Base-by-base conservation (phyloP, 345 rosid genomes). In the Stellera chamaejasme region DNA sequence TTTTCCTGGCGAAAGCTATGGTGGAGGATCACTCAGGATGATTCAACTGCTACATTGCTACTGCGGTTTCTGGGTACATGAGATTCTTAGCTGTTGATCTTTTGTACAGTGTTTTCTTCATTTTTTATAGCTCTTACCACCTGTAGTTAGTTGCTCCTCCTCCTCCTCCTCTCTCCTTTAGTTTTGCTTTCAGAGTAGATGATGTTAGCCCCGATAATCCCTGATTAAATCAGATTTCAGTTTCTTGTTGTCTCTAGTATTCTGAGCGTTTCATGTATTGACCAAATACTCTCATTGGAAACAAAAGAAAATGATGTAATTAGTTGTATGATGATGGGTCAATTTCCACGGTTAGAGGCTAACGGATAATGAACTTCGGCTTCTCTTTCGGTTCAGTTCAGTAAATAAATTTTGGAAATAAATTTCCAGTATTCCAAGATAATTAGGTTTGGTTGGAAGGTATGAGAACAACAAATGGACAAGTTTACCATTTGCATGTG, bases 251-350 rank as follows among this genome's bases (percentile, higher is more conserved):
- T 48, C 59, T 70, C 58, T 59, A 55, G 43, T 13, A 26, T 27
- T 49, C 55, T 58, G 67, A 65, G 61, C 66, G 52, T 57, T 71
- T 71, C 59, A 61, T 71, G 74, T 69, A 67, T 65, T 69, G 60
- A 67, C 47, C 55, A 60, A 45, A 69, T 61, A 51, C 25, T 52
- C 56, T 50, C 48, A 52, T 67, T 61, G 56, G 61, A 65, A 73
- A 65, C 49, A 69, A 50, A 58, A 58, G 39, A 48, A 59, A 48
- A 57, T 66, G 27, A 60, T 83, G 87, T 77, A 83, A 83, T 66
- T 83, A 80, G 74, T 71, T 72, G 59, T 65, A 67, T 58, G 71
- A 63, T 74, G 52, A 19, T 19, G 23, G 23, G 23, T 19, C 23
- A 60, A 50, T 50, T 69, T 66, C 62, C 63, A 60, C 55, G 59